Evolutionary conservation across 169 alveolate genomes (phyloP), one percentile per base, ranked within the genome.

Genomic region (Eimeria necatrix): DNA sequence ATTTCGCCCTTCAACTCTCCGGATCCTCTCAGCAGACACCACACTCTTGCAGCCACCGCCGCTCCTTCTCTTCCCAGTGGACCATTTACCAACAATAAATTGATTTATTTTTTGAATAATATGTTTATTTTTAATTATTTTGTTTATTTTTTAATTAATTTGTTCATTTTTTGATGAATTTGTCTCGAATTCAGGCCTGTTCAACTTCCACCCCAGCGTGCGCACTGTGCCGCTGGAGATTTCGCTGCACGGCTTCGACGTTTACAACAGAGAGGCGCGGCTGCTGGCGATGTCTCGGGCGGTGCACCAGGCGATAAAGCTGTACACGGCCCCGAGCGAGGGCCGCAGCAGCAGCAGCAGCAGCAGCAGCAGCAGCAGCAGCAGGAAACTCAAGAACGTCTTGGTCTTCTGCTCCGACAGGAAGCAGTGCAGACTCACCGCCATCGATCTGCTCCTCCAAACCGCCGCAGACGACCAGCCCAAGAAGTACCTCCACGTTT

Each of bases 391-490:
- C 59, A 96, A 97, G 88, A 96, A 97, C 41, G 98, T 98, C 53
- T 96, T 99, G 41, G 97, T 99, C 51, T 98, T 98, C 97, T 99
- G 98, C 56, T 97, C 99, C n/a, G 99, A 99, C 83, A 97, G 99
- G 85, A 98, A 99, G 89, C 98, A 98, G 96, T 98, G 99, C 74
- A 98, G 99, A 81, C 95, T 98, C 88, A 94, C 99, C 52, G 99
- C 99, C 64, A 95, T 99, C 56, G 99, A 99, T 92, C 94, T 98
- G 68, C 95, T 98, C 41, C 96, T 97, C 49, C 97, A 98, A 24
- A 96, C 98, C 0, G 97, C 97, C 41, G 97, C 97, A 20, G 98
- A 97, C 83, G 96, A 96, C 87, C 95, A 78, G 71, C 96, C 96
- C 53, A 83, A 86, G 91, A 64, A 83, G 85, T 96, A 94, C 85